Conservation (phyloP, 78 protist species). For the Cavenderia fasciculata region DNA sequence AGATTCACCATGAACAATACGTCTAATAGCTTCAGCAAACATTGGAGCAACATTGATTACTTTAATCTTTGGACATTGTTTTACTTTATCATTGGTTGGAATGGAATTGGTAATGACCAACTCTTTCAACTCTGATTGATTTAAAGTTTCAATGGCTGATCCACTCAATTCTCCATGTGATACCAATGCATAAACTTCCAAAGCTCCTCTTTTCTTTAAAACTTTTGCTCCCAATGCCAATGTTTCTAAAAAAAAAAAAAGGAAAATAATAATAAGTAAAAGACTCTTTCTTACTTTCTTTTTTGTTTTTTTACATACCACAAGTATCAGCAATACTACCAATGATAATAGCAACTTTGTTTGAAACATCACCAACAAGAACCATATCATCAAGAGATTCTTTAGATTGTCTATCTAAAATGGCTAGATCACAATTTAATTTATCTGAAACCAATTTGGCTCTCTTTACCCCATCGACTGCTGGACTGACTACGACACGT, state of each 20-base stretch:
- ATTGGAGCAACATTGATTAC: constrained; percentile 87
- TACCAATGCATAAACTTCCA: constrained; percentile 59
- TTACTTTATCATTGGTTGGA: constrained; percentile 41
- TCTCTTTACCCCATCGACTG: constrained; percentile 92
- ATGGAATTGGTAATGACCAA: constrained; percentile 90
- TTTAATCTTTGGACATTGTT: constrained; percentile 57
- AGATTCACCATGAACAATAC: constrained; percentile 88
- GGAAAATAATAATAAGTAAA: no score
- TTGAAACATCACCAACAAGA: constrained; percentile 86
- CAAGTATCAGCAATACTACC: constrained; percentile 88
- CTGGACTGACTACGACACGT: constrained; percentile 86
- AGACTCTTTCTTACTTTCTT: background rate
- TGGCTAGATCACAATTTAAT: constrained; percentile 82
- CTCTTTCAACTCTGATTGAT: constrained; percentile 71
- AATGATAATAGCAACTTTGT: constrained; percentile 71
- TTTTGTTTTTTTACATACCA: constrained; percentile 20
- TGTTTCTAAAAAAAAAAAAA: constrained; percentile 56
- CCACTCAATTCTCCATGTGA: constrained; percentile 83
- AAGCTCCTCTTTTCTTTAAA: constrained; percentile 81
- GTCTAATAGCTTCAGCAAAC: constrained; percentile 90
- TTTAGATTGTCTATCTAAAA: constrained; percentile 87
- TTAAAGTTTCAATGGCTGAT: constrained; percentile 82
- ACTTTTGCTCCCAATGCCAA: constrained; percentile 79
- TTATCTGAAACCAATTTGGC: constrained; percentile 86
- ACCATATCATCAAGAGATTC: constrained; percentile 80